phyloP scores from a whole-genome alignment of 148 eudicot genomes.

The Chenopodium album region DNA sequence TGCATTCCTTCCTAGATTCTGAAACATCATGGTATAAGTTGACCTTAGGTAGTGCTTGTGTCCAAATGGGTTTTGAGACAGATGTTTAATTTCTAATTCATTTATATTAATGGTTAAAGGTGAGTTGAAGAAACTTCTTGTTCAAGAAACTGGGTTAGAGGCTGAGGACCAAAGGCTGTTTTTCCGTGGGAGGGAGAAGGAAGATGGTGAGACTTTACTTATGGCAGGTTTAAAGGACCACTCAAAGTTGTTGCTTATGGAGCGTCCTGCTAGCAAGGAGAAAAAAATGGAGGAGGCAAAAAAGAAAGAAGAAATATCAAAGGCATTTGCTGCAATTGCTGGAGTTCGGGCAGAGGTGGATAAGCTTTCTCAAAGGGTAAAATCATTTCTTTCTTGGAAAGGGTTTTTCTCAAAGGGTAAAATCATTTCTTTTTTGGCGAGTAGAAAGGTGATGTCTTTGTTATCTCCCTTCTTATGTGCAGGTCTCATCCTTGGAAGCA shows the following conservation, averaged over 20 bases:
- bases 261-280: conserved; percentile 45
- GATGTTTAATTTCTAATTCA: conserved; percentile 12
- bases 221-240: conserved; percentile 73
- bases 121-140: conserved; percentile 61
- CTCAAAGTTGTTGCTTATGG: conserved; percentile 74
- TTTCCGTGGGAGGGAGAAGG: conserved; percentile 84
- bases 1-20: background rate
- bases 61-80: background rate
- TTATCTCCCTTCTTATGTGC: background rate
- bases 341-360: conserved; percentile 69
- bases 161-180: conserved; percentile 61
- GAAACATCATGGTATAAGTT: background rate
- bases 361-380: conserved; percentile 68
- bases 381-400: background rate
- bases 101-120: conserved; percentile 35
- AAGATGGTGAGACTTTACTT: conserved; percentile 51
- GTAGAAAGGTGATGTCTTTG: background rate
- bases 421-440: background rate
- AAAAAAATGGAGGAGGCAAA: conserved; percentile 48
- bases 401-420: background rate
- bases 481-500: conserved; percentile 67
- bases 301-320: conserved; percentile 40
- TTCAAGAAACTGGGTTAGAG: conserved; percentile 52
- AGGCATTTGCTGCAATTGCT: conserved; percentile 60
- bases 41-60: conserved; percentile 1